Evolutionary conservation across 225 moss, liverwort and hornwort genomes (phyloP).

Genomic region (Antitrichia curtipendula): DNA sequence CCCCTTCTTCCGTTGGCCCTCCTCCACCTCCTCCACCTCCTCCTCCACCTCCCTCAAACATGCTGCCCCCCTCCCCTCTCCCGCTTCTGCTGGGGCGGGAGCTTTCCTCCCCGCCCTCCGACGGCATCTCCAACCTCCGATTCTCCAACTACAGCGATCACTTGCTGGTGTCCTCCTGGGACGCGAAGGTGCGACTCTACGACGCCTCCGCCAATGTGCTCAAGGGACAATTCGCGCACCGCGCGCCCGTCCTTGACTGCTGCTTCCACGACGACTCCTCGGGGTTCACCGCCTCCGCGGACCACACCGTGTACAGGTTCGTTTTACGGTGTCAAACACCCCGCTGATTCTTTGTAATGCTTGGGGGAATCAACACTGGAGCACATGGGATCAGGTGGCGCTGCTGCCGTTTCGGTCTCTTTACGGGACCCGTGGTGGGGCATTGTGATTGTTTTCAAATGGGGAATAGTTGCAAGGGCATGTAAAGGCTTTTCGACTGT

Average conservation of each 20-base stretch:
- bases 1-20: neutral
- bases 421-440: neutral
- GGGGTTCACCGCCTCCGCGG: conserved; percentile 83
- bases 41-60: neutral
- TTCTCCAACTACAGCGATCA: conserved; percentile 98
- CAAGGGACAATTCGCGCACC: conserved; percentile 81
- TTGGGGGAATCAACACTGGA: neutral
- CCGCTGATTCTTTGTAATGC: neutral
- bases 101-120: conserved; percentile 63
- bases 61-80: neutral
- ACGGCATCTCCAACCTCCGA: conserved; percentile 89
- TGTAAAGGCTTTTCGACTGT: neutral
- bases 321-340: neutral
- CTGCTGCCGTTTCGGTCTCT: neutral
- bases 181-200: conserved; percentile 81
- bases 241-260: conserved; percentile 91
- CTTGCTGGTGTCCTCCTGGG: conserved; percentile 92
- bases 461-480: neutral
- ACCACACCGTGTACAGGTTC: conserved; percentile 52
- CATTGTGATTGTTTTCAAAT: neutral
- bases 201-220: conserved; percentile 88
- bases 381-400: neutral
- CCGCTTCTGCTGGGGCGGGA: conserved; percentile 50
- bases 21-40: neutral
- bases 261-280: conserved; percentile 98